A percentile compares a stretch with the other conserved stretches of the same genome.
Conservation (phyloP, 2,329 filamentous ascomycete genomes). For the Remersonia thermophila region DNA sequence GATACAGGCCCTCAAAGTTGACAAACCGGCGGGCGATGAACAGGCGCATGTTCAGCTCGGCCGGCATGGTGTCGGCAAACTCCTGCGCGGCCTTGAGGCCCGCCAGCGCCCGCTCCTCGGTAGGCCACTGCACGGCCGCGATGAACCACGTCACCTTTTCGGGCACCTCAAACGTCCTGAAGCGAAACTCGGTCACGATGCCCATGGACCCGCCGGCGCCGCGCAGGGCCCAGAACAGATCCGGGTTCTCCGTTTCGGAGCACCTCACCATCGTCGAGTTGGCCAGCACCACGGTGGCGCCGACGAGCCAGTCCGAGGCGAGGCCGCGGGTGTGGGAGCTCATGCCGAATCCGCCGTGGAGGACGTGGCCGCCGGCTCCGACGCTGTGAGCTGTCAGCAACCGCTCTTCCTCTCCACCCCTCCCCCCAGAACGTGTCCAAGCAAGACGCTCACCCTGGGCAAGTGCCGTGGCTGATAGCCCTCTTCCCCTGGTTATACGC, state of each 20-base stretch:
- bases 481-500: constrained; percentile 27
- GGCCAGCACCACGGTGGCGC: constrained; percentile 26
- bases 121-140: constrained; percentile 20
- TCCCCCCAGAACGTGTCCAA: too few species aligned
- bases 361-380: constrained; percentile 27
- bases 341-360: constrained; percentile 29
- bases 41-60: constrained; percentile 31
- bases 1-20: constrained; percentile 28
- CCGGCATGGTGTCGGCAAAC: constrained; percentile 24
- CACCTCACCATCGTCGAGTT: constrained; percentile 24
- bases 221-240: constrained; percentile 32
- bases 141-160: constrained; percentile 22
- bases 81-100: constrained; percentile 22
- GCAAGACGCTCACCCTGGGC: constrained; percentile 30
- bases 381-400: constrained; percentile 18
- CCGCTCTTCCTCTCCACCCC: background rate
- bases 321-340: constrained; percentile 26
- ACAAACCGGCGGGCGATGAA: constrained; percentile 24
- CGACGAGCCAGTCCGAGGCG: constrained; percentile 25
- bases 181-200: constrained; percentile 27
- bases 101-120: constrained; percentile 16
- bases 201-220: constrained; percentile 30
- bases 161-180: constrained; percentile 28
- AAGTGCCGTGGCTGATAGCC: constrained; percentile 39
- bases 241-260: constrained; percentile 24